A percentile compares a stretch with the other conserved stretches of the same genome.
phyloP scores from a whole-genome alignment of 306 rosid genomes.

The Cicer bijugum region DNA sequence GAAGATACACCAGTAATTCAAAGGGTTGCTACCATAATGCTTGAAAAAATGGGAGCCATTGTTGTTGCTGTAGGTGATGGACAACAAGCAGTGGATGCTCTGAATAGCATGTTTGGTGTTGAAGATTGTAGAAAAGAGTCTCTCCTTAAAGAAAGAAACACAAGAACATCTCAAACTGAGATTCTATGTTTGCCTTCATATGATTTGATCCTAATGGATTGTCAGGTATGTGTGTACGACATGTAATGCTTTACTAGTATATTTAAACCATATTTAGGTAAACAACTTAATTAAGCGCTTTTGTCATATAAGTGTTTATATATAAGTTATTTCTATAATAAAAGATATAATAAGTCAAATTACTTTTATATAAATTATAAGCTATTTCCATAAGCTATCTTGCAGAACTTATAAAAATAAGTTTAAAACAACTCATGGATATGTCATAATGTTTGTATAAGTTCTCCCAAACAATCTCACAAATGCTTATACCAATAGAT shows the following conservation, averaged over 20 bases:
- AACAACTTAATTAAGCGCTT: background rate
- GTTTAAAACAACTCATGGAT: too few species aligned
- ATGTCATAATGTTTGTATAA: too few species aligned
- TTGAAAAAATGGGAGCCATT: conserved; percentile 94
- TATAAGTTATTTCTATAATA: background rate
- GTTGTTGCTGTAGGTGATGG: conserved; percentile 90
- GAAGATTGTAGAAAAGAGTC: conserved; percentile 56
- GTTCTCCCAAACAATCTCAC: too few species aligned
- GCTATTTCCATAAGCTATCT: too few species aligned
- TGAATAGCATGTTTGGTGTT: conserved; percentile 52
- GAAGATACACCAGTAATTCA: conserved; percentile 95
- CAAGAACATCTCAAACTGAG: conserved; percentile 56
- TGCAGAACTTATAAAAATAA: too few species aligned
- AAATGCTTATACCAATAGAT: too few species aligned
- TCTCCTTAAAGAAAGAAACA: conserved; percentile 48
- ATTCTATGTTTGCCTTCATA: conserved; percentile 52
- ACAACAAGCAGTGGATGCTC: conserved; percentile 84
- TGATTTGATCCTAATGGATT: conserved; percentile 92
- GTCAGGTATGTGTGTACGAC: conserved; percentile 67
- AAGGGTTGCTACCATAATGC: conserved; percentile 96
- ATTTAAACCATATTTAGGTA: background rate
- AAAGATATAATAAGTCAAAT: too few species aligned
- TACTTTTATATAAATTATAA: too few species aligned
- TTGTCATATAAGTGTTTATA: background rate
- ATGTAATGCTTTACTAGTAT: conserved; percentile 14